A percentile compares a stretch with the other conserved stretches of the same genome.
phyloP scores from a whole-genome alignment of 768 basidiomycete species.

The Tulasnella sp. region DNA sequence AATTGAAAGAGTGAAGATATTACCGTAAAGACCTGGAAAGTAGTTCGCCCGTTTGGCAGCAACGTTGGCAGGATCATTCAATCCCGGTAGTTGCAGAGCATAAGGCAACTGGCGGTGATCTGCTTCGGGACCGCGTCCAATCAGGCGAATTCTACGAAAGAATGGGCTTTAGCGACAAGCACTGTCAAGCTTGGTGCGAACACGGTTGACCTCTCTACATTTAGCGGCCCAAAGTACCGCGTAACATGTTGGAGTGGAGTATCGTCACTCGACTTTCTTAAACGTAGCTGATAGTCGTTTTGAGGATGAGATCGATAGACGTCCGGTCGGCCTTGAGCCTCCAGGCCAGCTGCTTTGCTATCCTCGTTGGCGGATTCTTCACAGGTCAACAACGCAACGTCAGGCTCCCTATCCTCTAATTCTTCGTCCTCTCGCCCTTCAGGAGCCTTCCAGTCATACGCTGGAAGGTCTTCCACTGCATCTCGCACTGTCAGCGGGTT shows the following conservation, averaged over 20 bases:
- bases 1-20: not conserved
- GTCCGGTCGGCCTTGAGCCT: not conserved
- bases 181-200: not conserved
- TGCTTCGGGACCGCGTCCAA: constrained; percentile 5
- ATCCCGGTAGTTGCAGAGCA: constrained; percentile 3
- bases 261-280: not conserved
- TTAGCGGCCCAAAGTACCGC: constrained; percentile 1
- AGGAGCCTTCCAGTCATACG: constrained; percentile 52
- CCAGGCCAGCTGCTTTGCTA: not conserved
- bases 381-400: not conserved
- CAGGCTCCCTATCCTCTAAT: constrained; percentile 18
- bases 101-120: constrained; percentile 9
- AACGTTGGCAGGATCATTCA: constrained; percentile 3
- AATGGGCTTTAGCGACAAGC: not conserved
- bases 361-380: not conserved
- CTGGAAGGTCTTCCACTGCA: constrained; percentile 62
- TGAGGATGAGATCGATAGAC: not conserved
- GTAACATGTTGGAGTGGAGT: constrained; percentile 10
- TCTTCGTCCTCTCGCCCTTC: constrained; percentile 33
- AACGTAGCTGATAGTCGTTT: not conserved
- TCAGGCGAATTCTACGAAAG: not conserved
- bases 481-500: constrained; percentile 51
- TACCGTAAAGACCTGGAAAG: constrained; percentile 16
- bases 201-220: not conserved
- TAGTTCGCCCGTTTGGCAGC: constrained; percentile 4